Base-by-base conservation (phyloP, 805 yeast genomes). In the Saccharomycopsis babjevae region DNA sequence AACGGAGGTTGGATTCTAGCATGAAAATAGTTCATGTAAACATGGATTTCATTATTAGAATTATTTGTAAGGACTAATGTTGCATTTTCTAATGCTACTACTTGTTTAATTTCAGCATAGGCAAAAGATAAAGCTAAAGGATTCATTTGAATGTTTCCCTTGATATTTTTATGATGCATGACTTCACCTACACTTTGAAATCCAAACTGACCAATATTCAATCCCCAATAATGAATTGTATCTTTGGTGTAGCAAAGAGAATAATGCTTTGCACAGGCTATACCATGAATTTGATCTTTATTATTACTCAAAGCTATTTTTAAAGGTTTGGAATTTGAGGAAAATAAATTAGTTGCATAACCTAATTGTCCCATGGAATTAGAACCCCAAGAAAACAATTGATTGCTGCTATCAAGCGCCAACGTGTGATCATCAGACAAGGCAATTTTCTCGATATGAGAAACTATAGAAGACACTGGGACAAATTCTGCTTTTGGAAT, bases 191-290 rank as follows among this genome's bases (percentile, higher is more conserved):
- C 61, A 18, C 73, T 61, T 5, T 74, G 66, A 57, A 80, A 74
- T 2, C 93, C 93, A 84, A 89, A 82, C 70, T 89, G 96, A 0
- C 97, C 97, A 40, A 83, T 73, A 68, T 89, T 88, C 42, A 85
- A 72, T 1, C 97, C 97, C 96, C 96, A 89, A 43, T 82, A 71
- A 62, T 73, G 80, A 1, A 86, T 65, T n/a, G 67, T 62, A 10
- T 79, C 80, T 6, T 73, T 74, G 0, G 84, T 73, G 63, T 77
- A 85, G 0, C 81, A 88, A 20, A 84, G 77, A 0, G 93, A 83
- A 69, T 89, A 96, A 13, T 85, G 77, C 56, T 79, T 83, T 2
- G 96, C 88, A 20, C 87, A 84, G 1, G 84, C 75, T 28, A 83
- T 72, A 5, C 84, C 85, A 5, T 67, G 67, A 18, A 81, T 60